Percentiles rank a stretch among this genome's conserved stretches.
Conservation (phyloP, 2,329 filamentous ascomycete species). For the Ophiostoma perfectum region DNA sequence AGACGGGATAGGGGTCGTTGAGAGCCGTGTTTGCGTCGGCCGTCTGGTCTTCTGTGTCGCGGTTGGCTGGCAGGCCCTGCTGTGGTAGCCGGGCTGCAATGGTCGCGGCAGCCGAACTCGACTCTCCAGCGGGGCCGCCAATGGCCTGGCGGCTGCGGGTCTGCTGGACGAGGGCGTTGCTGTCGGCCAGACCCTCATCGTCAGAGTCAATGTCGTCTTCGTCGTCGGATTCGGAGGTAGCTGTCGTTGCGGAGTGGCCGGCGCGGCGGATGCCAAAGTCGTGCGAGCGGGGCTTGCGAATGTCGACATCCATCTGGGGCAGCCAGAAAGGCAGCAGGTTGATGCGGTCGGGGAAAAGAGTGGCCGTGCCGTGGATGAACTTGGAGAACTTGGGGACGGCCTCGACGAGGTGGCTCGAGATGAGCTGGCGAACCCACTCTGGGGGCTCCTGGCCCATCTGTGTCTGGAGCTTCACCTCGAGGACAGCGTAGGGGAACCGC, state of each 20-base stretch:
- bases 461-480: slow-evolving; percentile 97
- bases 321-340: slow-evolving; percentile 93
- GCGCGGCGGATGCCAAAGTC: slow-evolving; percentile 86
- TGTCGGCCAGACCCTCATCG: slow-evolving; percentile 58
- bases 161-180: slow-evolving; percentile 33
- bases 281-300: slow-evolving; percentile 83
- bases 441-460: slow-evolving; percentile 92
- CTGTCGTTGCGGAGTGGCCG: slow-evolving; percentile 69
- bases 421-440: slow-evolving; percentile 92
- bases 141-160: slow-evolving; percentile 29
- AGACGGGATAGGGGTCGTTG: slow-evolving; percentile 74
- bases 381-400: slow-evolving; percentile 99
- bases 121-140: slow-evolving; percentile 29
- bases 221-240: slow-evolving; percentile 68
- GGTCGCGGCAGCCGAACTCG: slow-evolving; percentile 36
- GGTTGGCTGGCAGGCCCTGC: slow-evolving; percentile 39
- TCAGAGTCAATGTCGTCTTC: slow-evolving; percentile 53
- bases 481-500: slow-evolving; percentile 88
- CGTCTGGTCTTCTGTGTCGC: slow-evolving; percentile 79
- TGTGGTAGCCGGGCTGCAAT: slow-evolving; percentile 17
- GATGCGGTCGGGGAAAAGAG: slow-evolving; percentile 79
- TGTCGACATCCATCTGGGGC: slow-evolving; percentile 97
- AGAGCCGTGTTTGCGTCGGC: slow-evolving; percentile 40
- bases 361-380: slow-evolving; percentile 93
- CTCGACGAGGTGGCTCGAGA: slow-evolving; percentile 89